Evolutionary conservation across 2,329 filamentous ascomycete genomes (phyloP), one percentile per base, ranked within the genome.

Genomic region (Aspergillus brasiliensis): DNA sequence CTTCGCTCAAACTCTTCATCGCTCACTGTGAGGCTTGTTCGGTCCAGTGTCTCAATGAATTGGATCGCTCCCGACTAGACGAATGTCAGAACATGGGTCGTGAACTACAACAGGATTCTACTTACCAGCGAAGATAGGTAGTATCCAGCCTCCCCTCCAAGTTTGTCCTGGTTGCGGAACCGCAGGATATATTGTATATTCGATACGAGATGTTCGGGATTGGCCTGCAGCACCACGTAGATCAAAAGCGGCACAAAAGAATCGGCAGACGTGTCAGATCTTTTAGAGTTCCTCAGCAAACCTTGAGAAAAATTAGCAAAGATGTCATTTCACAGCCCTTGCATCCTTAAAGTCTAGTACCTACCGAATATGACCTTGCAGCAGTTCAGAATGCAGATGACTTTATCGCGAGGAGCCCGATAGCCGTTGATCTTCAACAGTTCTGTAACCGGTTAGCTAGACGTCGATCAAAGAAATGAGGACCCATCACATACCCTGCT

Each of bases 291-390:
- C 66, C 94, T 93, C 55, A 99, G 81, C 51, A 97, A 86, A 17
- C 94, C 90, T 67, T 58, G 11, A 17, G 25, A 5, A 34, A 21
- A 7, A 49, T 28, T 56, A 51, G 52, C 46, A 28, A 11, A 3
- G 13, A 25, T 31, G 31, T 27, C n/a, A 34, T 13, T 23, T 7
- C 11, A 25, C 25, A 31, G 10, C 46, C 37, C 27, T 28, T 6
- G 19, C 5, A n/a, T 40, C 17, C n/a, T n/a, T n/a, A n/a, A 19
- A n/a, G 21, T 2, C 6, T 46, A 15, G 21, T 3, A 69, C 83
- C 67, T 77, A 92, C 91, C 95, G 76, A 99, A 98, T 64, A 99
- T 98, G 64, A 99, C 96, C 78, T 99, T 99, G 85, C 95, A 99
- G 79, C 93, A 97, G 78, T 99, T 99, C 58, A 99, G 80, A 48